Conservation (phyloP, 768 basidiomycete genomes). For the Naganishia vaughanmartiniae region DNA sequence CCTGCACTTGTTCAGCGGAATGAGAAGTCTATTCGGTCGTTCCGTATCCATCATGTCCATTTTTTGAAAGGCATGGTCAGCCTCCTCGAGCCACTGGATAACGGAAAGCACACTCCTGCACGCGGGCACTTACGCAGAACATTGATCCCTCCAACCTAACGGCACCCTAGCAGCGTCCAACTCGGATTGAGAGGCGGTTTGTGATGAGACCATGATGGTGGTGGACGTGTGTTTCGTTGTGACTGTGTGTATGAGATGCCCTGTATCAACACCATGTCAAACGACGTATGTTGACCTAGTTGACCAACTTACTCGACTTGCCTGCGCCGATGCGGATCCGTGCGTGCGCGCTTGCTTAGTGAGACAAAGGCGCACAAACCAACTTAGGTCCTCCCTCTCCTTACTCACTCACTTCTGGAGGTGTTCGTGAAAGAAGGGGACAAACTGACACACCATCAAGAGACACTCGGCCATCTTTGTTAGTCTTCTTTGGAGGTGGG, state of each 20-base stretch:
- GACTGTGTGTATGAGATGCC: no score
- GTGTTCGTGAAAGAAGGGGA: no score
- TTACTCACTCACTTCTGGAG: no score
- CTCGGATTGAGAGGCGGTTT: conserved; percentile 77
- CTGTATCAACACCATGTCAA: no score
- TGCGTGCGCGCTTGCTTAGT: background rate
- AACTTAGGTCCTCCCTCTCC: no score
- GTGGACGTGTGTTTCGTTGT: background rate
- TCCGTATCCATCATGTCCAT: background rate
- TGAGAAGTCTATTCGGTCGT: conserved; percentile 63
- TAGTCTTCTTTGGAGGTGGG: no score
- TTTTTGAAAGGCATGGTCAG: background rate
- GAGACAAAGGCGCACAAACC: background rate
- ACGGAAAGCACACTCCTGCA: background rate
- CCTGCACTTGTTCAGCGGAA: conserved; percentile 84
- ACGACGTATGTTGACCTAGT: no score
- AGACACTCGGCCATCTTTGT: no score
- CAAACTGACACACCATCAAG: no score
- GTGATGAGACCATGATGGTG: conserved; percentile 63
- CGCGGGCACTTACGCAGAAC: conserved; percentile 69
- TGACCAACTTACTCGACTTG: no score
- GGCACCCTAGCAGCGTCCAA: conserved; percentile 74
- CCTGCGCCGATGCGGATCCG: background rate
- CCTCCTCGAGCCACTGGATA: background rate
- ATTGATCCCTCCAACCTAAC: conserved; percentile 80